Conservation (phyloP, 306 rosid genomes). For the Parietaria judaica region DNA sequence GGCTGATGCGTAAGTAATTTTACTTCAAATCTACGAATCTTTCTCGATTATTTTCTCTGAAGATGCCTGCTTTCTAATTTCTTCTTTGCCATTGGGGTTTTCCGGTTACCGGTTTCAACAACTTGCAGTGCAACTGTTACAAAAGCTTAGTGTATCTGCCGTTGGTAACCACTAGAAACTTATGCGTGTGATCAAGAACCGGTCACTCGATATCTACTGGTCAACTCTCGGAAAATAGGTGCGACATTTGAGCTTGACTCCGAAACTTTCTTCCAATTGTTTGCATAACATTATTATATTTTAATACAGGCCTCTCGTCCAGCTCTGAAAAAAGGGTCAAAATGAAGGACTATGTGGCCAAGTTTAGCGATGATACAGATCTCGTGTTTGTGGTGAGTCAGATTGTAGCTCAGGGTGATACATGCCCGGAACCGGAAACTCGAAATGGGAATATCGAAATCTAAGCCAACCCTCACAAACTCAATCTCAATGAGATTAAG, state of each 20-base stretch:
- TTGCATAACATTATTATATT: neutral
- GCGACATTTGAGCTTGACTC: conserved; percentile 10
- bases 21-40: neutral
- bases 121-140: conserved; percentile 71
- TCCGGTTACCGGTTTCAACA: conserved; percentile 1
- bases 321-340: conserved; percentile 62
- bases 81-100: neutral
- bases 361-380: conserved; percentile 22
- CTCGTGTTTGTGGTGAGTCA: conserved; percentile 78
- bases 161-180: conserved; percentile 73
- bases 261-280: neutral
- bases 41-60: too few relatives aligned
- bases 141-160: conserved; percentile 69
- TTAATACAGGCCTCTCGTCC: conserved; percentile 48
- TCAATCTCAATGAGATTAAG: too few relatives aligned
- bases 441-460: too few relatives aligned
- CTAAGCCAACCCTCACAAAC: too few relatives aligned
- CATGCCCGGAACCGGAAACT: too few relatives aligned
- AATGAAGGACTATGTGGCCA: conserved; percentile 36
- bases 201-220: conserved; percentile 67
- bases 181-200: conserved; percentile 70
- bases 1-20: conserved; percentile 77
- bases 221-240: conserved; percentile 67
- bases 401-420: neutral
- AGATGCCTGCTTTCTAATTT: too few relatives aligned